These are phyloP conservation scores for Acanthamoeba rhysodes DNA, from an alignment of 208 protist genomes.

Conservation along the genomic window DNA sequence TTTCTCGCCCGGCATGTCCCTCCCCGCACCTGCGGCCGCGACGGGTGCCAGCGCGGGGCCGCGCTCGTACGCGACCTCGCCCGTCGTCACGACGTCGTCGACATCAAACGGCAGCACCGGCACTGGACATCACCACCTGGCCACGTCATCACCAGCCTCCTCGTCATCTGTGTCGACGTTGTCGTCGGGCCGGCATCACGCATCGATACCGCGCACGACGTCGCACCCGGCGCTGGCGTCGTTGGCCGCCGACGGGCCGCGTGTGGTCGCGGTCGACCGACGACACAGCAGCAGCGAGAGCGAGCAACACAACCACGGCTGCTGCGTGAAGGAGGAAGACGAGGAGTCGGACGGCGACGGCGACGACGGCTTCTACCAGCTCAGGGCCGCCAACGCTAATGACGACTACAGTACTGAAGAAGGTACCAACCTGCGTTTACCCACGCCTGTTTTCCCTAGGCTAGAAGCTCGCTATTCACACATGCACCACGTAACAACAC, in stretches of 20 bases:
- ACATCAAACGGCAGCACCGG: neutral
- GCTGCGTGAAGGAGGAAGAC: neutral
- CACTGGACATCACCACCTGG: neutral
- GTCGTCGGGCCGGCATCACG: too few relatives aligned
- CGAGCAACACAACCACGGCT: neutral
- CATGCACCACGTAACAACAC: neutral
- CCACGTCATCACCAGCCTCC: neutral
- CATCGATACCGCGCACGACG: neutral
- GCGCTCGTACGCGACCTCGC: neutral
- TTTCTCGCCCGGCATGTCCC: neutral
- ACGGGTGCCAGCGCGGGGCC: neutral
- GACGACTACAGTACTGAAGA: neutral
- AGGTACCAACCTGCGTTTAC: neutral
- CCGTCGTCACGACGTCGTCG: neutral
- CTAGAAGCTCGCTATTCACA: neutral
- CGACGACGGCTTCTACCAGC: slow-evolving; percentile 11
- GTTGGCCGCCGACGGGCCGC: neutral
- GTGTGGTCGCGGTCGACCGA: neutral
- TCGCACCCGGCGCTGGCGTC: neutral
- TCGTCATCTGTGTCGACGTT: neutral
- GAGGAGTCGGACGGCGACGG: neutral
- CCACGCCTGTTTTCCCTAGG: too few relatives aligned
- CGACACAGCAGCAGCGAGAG: neutral
- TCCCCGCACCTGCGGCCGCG: neutral
- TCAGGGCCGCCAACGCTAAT: neutral